These are phyloP conservation scores for Macrolepiota fuliginosa DNA, from an alignment of 768 basidiomycete species.

Conservation along the genomic window DNA sequence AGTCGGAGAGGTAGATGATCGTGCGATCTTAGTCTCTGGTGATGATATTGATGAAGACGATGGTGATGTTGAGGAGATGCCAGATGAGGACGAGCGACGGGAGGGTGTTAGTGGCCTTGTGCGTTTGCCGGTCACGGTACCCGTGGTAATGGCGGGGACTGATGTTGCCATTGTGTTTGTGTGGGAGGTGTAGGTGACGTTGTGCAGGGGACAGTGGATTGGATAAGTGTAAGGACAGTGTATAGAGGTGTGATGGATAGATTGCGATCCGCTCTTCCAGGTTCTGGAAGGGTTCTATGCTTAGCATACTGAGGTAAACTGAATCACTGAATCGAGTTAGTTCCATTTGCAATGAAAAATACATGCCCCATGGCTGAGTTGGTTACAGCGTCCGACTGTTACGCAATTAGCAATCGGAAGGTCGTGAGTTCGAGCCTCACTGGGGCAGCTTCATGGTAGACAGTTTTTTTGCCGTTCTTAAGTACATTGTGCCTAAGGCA, in stretches of 20 bases:
- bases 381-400: conserved; percentile 80
- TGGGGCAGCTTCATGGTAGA: conserved; percentile 56
- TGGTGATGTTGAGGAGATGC: conserved; percentile 17
- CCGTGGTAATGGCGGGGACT: not conserved
- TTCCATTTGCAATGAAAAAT: not conserved
- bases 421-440: conserved; percentile 70
- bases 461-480: conserved; percentile 12
- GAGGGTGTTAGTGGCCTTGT: conserved; percentile 39
- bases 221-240: not conserved
- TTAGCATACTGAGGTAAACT: too few relatives aligned
- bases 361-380: conserved; percentile 72
- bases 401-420: conserved; percentile 46
- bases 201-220: not conserved
- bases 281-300: too few relatives aligned
- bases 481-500: too few relatives aligned
- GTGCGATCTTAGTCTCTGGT: conserved; percentile 20
- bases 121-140: conserved; percentile 10
- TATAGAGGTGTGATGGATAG: too few relatives aligned
- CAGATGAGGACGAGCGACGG: conserved; percentile 30
- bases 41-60: conserved; percentile 13
- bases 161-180: conserved; percentile 7
- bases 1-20: conserved; percentile 17
- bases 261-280: too few relatives aligned
- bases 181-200: not conserved
- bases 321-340: too few relatives aligned